Base-by-base conservation (phyloP, 257 asterid genomes). In the Ilex asprella region DNA sequence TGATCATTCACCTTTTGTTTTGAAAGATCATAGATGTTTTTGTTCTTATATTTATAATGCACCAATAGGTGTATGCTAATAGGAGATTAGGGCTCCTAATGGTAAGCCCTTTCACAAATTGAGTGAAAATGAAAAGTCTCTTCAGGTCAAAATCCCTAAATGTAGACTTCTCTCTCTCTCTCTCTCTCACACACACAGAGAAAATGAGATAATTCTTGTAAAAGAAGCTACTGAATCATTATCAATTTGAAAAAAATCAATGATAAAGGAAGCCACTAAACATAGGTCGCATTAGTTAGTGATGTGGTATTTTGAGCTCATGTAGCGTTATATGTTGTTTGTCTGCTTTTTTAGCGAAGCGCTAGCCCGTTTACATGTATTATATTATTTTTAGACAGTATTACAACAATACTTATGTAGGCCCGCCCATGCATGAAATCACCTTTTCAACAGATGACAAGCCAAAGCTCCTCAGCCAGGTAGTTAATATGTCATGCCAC, bases 341-440 rank as follows among this genome's bases (percentile, higher is more conserved):
- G n/a, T 49, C 2, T 11, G 6, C 3, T 11, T 3, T 49, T 49
- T 12, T 11, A 15, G 2, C 14, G 10, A 6, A 49, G 16, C 54
- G 3, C 10, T 49, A 15, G 14, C 10, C 54, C 5, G 2, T n/a
- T 0, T 12, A 49, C 14, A 15, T 49, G 41, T 4, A 35, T 35
- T 35, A 4, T 35, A 3, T 35, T 35, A 35, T 35, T 8, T 35
- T 4, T 35, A 49, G 14, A 15, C 6, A 49, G 14, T 49, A 49
- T 49, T 49, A 11, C 10, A 12, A 49, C 16, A 15, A 11, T 11
- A 2, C 5, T 49, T 61, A 62, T 76, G 82, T 82, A 93, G 99
- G 91, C 88, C 97, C 65, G 91, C 88, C 97, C 65, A 85, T 89
- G 96, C 99, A 93, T 77, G 99, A 93, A 78, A 93, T 93, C 75